A percentile compares a stretch with the other conserved stretches of the same genome.
Conservation (phyloP, 345 rosid genomes). For the Ceriops zippeliana region DNA sequence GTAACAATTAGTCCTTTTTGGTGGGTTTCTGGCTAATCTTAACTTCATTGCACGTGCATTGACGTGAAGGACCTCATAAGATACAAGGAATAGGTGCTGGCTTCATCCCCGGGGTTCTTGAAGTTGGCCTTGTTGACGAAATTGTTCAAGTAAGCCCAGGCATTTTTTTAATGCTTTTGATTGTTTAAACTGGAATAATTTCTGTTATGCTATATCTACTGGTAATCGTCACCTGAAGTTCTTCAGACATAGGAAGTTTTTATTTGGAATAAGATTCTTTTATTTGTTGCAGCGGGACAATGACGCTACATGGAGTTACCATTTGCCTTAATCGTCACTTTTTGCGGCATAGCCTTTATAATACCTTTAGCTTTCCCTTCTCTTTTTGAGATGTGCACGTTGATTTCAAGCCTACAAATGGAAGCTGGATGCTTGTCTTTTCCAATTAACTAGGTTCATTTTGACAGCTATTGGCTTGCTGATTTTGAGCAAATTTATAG, state of each 20-base stretch:
- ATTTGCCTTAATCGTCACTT: too few relatives aligned
- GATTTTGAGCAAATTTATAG: constrained; percentile 19
- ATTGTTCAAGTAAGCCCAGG: constrained; percentile 58
- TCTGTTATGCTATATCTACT: background rate
- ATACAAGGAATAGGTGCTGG: constrained; percentile 98
- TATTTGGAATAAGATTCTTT: background rate
- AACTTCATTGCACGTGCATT: background rate
- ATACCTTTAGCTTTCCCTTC: too few relatives aligned
- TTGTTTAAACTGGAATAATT: background rate
- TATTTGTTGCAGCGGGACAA: background rate
- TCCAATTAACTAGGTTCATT: too few relatives aligned
- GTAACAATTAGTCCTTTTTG: background rate
- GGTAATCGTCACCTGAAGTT: too few relatives aligned
- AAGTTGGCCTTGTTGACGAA: constrained; percentile 65
- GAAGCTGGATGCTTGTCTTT: too few relatives aligned
- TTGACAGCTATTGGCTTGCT: background rate
- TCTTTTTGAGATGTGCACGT: too few relatives aligned
- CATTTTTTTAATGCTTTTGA: background rate
- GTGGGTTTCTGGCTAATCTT: background rate
- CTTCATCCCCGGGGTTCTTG: constrained; percentile 73
- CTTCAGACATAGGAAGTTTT: too few relatives aligned
- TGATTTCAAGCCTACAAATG: too few relatives aligned
- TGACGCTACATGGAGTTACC: too few relatives aligned
- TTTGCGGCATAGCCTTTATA: too few relatives aligned
- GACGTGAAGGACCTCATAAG: constrained; percentile 70